Evolutionary conservation across 768 basidiomycete genomes (phyloP).

Genomic region (Phylloporus scabripes): DNA sequence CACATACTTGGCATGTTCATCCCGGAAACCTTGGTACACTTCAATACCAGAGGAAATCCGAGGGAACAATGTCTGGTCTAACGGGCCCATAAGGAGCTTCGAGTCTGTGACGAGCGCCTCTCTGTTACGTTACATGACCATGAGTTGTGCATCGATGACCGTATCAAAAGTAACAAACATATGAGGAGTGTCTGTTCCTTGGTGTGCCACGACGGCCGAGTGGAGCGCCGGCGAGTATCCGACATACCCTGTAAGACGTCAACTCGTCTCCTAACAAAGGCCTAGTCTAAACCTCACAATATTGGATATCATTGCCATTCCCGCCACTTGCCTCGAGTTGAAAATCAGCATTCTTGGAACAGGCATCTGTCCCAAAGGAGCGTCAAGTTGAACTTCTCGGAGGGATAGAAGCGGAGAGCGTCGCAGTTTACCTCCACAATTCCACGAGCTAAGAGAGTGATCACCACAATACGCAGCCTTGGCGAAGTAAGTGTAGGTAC

Average conservation of each 20-base stretch:
- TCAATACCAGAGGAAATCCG: conserved; percentile 35
- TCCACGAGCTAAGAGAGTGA: conserved; percentile 38
- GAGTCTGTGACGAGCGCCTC: conserved; percentile 37
- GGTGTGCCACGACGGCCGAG: conserved; percentile 32
- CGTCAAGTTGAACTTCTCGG: neutral
- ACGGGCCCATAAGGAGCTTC: conserved; percentile 25
- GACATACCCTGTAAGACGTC: conserved; percentile 18
- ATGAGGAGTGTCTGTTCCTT: conserved; percentile 24
- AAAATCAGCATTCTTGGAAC: conserved; percentile 40
- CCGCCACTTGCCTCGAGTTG: conserved; percentile 42
- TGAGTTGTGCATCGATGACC: neutral
- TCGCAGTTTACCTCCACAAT: conserved; percentile 42
- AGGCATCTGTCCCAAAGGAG: conserved; percentile 28
- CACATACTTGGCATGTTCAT: conserved; percentile 39
- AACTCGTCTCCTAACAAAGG: neutral
- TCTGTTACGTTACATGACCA: conserved; percentile 25
- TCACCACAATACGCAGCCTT: conserved; percentile 41
- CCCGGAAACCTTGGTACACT: conserved; percentile 43
- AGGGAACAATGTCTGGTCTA: conserved; percentile 44
- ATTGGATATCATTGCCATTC: conserved; percentile 36
- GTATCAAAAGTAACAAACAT: conserved; percentile 34
- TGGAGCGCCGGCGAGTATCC: conserved; percentile 38
- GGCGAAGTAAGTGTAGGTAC: conserved; percentile 45
- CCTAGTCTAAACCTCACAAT: conserved; percentile 30
- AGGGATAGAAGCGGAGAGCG: neutral